Base-by-base conservation (phyloP, 768 basidiomycete species). In the Kwoniella botswanensis region DNA sequence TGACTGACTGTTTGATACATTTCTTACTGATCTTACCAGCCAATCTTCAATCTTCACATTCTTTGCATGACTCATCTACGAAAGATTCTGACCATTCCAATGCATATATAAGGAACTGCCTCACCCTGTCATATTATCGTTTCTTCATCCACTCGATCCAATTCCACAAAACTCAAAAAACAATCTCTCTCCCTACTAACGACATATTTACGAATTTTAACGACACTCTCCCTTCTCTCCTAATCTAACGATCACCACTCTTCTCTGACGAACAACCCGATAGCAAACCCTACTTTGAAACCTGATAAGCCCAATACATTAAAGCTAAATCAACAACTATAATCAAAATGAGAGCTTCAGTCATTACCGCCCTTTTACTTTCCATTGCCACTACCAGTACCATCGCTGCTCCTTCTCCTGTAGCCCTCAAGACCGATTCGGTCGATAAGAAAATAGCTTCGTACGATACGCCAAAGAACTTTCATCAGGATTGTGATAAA, bases 401-500 rank as follows among this genome's bases (percentile, higher is more conserved):
- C 35, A 35, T 57, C 29, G 63, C 63, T 21, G 29, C 44, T 1
- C 50, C 68, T 65, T 17, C 52, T 17, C 59, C 67, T 17, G 50
- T 65, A 11, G 35, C 35, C 4, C 35, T 35, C 35, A 63, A 63
- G 12, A 53, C 57, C 17, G 63, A 70, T 55, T 44, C 44, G 7
- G 29, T 70, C 11, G 68, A 70, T 46, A 70, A 70, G 44, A 58
- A 57, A 15, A 63, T 70, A 5, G 60, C 60, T 5, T 64, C 63
- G 9, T 54, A 56, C 41, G 68, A 70, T 15, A 70, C 68, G 26
- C 68, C 68, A 7, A 70, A 70, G 63, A 63, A 70, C 21, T 65
- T 70, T 42, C 68, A 70, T 42, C 68, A 70, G 57, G 63, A 70
- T 26, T 70, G 68, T 21, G 68, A 70, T 50, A 63, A 46, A 6